These are phyloP conservation scores for Penicillium coffeae DNA, from an alignment of 495 filamentous ascomycete species.

Conservation along the genomic window DNA sequence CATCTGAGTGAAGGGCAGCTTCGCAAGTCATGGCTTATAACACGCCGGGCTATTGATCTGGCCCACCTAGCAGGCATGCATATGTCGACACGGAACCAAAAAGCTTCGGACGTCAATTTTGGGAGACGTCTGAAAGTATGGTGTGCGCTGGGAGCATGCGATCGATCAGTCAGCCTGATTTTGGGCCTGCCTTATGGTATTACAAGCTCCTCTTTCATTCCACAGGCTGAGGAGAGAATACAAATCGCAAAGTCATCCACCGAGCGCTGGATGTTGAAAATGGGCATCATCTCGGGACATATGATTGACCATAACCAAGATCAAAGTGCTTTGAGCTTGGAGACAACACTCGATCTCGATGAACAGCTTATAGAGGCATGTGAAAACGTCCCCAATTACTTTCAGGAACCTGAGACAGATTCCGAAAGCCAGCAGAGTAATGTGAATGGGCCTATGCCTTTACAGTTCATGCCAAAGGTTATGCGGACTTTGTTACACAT, in stretches of 20 bases:
- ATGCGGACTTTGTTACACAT: conserved; percentile 47
- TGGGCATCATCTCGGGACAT: conserved; percentile 39
- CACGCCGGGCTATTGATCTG: conserved; percentile 44
- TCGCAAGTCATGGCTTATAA: conserved; percentile 47
- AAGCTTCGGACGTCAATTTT: conserved; percentile 18
- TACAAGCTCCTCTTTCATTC: conserved; percentile 31
- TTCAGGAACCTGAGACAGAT: conserved; percentile 21
- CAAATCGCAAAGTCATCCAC: conserved; percentile 10
- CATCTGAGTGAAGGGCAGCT: conserved; percentile 48
- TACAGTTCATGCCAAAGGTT: conserved; percentile 46
- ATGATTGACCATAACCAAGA: conserved; percentile 52
- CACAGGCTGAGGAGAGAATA: conserved; percentile 19
- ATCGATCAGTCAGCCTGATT: conserved; percentile 45
- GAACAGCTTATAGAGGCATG: conserved; percentile 42
- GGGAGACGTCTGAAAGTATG: conserved; percentile 39
- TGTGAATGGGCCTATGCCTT: conserved; percentile 32
- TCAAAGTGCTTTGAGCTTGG: conserved; percentile 30
- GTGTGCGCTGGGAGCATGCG: conserved; percentile 39
- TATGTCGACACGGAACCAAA: conserved; percentile 21
- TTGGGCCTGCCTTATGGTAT: conserved; percentile 50
- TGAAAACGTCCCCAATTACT: conserved; percentile 31
- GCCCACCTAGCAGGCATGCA: conserved; percentile 47
- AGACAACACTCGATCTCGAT: conserved; percentile 44
- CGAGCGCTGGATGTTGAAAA: conserved; percentile 29
- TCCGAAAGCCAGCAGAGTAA: conserved; percentile 11